A percentile compares a stretch with the other conserved stretches of the same genome.
phyloP scores from a whole-genome alignment of 2,329 filamentous ascomycete species.

The Alternaria brassicae region DNA sequence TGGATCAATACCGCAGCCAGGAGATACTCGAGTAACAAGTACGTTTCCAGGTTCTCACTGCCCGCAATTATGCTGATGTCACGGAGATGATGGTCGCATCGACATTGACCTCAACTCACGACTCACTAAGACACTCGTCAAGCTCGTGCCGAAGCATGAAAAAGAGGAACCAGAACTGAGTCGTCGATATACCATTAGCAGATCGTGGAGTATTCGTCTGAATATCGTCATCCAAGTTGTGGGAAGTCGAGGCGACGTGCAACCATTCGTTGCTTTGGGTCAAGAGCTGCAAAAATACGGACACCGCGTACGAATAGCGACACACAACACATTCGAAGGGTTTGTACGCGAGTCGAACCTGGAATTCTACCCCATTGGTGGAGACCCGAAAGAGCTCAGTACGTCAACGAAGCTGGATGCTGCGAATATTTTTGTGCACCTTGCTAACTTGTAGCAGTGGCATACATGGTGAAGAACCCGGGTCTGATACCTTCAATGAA shows the following conservation, averaged over 20 bases:
- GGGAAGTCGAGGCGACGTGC: conserved; percentile 61
- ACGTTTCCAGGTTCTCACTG: no score
- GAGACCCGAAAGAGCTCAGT: conserved; percentile 49
- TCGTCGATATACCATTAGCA: conserved; percentile 1
- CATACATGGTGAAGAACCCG: conserved; percentile 60
- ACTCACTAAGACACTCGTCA: conserved; percentile 28
- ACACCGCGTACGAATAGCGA: conserved; percentile 39
- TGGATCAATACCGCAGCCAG: conserved; percentile 15
- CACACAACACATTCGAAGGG: conserved; percentile 27
- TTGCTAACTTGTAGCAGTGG: conserved; percentile 37
- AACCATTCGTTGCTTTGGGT: conserved; percentile 66
- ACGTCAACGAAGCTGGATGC: neutral
- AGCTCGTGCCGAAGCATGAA: conserved; percentile 25
- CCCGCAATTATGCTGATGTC: neutral
- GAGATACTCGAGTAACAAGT: conserved; percentile 23
- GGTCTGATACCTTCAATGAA: conserved; percentile 45
- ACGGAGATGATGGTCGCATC: conserved; percentile 34
- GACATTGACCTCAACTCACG: conserved; percentile 35
- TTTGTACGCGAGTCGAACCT: conserved; percentile 26
- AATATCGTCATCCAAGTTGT: conserved; percentile 66
- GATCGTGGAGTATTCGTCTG: conserved; percentile 29
- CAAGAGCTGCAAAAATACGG: conserved; percentile 52
- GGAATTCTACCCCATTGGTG: conserved; percentile 49
- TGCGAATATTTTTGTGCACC: neutral
- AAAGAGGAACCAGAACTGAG: conserved; percentile 1